Evolutionary conservation across 257 asterid species (phyloP).

Genomic region (Gentiana macrophylla): DNA sequence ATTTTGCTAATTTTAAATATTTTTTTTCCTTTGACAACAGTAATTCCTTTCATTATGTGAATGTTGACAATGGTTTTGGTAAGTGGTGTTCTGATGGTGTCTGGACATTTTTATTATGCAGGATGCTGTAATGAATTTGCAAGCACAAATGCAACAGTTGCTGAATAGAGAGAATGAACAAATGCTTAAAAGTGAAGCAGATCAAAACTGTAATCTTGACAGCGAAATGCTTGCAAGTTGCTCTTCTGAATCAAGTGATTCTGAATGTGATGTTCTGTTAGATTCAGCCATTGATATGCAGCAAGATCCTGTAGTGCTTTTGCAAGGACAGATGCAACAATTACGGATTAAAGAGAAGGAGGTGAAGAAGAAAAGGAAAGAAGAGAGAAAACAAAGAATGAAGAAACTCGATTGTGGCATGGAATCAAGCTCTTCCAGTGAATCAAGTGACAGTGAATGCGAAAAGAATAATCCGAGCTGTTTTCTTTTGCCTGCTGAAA

Average conservation of each 20-base stretch:
- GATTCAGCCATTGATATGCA: conserved; percentile 10
- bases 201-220: conserved; percentile 15
- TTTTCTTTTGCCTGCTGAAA: background rate
- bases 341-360: conserved; percentile 12
- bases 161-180: conserved; percentile 35
- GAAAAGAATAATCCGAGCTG: conserved; percentile 2
- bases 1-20: background rate
- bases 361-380: conserved; percentile 1
- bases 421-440: too few species aligned
- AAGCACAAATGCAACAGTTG: conserved; percentile 42
- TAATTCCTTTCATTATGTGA: too few species aligned
- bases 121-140: conserved; percentile 51
- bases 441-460: too few species aligned
- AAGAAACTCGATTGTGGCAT: background rate
- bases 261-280: conserved; percentile 54
- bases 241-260: conserved; percentile 65
- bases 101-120: conserved; percentile 7
- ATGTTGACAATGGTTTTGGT: too few species aligned
- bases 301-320: background rate
- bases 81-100: too few species aligned
- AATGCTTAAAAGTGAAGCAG: conserved; percentile 37
- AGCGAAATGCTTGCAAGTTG: conserved; percentile 28
- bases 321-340: background rate
- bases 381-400: too few species aligned
- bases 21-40: background rate